A percentile compares a stretch with the other conserved stretches of the same genome.
phyloP scores from a whole-genome alignment of 768 basidiomycete species.

The Amanita pseudoporphyria region DNA sequence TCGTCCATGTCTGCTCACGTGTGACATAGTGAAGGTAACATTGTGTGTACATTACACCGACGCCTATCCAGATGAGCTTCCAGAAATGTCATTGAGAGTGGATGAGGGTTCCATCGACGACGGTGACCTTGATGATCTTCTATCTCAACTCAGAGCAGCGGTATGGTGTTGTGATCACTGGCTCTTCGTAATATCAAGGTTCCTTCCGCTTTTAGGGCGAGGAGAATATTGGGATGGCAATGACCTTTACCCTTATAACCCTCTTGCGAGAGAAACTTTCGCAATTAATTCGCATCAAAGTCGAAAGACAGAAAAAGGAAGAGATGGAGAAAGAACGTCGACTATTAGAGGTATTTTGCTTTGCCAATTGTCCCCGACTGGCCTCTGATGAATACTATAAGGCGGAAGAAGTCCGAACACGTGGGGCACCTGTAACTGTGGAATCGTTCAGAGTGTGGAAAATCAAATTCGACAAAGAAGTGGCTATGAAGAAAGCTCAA shows the following conservation, averaged over 20 bases:
- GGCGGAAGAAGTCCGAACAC: slow-evolving; percentile 82
- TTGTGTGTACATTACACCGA: slow-evolving; percentile 72
- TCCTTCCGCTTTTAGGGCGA: slow-evolving; percentile 41
- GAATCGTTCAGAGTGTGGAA: slow-evolving; percentile 82
- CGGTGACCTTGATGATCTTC: slow-evolving; percentile 41
- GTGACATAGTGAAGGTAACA: slow-evolving; percentile 53
- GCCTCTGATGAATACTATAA: slow-evolving; percentile 19
- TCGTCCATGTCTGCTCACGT: slow-evolving; percentile 5
- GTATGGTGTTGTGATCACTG: slow-evolving; percentile 26
- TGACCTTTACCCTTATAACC: slow-evolving; percentile 92
- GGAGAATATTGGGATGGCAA: slow-evolving; percentile 90
- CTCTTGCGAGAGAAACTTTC: slow-evolving; percentile 75
- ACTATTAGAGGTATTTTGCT: slow-evolving; percentile 55
- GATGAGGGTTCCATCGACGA: slow-evolving; percentile 54
- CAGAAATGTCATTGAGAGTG: slow-evolving; percentile 56
- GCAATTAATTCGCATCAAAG: slow-evolving; percentile 47
- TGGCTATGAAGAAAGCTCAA: slow-evolving; percentile 41
- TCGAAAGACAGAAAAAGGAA: slow-evolving; percentile 43
- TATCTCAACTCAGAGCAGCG: slow-evolving; percentile 47
- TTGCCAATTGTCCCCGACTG: background rate
- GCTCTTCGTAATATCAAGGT: slow-evolving; percentile 5
- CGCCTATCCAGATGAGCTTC: slow-evolving; percentile 77
- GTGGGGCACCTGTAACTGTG: slow-evolving; percentile 85
- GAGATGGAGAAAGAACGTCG: slow-evolving; percentile 67
- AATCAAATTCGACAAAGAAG: slow-evolving; percentile 65